phyloP scores from a whole-genome alignment of 106 monocot species.

The Dendrobium chrysotoxum region DNA sequence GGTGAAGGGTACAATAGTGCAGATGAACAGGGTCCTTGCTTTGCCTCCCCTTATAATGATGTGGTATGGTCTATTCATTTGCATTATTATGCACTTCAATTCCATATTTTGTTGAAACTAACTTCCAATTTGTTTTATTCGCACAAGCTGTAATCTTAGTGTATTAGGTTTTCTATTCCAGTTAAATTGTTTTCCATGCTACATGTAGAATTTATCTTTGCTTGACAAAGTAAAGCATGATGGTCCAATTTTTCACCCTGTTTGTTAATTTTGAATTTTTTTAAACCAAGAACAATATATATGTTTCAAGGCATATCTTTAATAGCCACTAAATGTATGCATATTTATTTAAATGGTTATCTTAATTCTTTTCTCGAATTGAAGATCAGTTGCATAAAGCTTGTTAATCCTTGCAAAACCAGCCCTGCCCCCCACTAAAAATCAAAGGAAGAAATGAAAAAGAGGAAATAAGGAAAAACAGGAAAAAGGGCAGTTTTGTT shows the following conservation, averaged over 20 bases:
- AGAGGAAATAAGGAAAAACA: too few relatives aligned
- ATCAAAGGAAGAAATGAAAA: neutral
- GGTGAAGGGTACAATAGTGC: slow-evolving; percentile 96
- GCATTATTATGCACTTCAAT: neutral
- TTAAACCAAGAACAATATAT: neutral
- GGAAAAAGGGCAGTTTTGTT: too few relatives aligned
- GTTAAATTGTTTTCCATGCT: neutral
- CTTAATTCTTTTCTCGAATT: neutral
- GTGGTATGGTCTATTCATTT: slow-evolving; percentile 34
- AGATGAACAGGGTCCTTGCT: slow-evolving; percentile 83
- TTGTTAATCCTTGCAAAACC: neutral
- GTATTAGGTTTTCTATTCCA: neutral
- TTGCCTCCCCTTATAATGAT: slow-evolving; percentile 66
- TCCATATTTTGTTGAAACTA: neutral
- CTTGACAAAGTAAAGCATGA: neutral
- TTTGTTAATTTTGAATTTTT: neutral
- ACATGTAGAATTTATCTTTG: neutral
- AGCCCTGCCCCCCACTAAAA: neutral
- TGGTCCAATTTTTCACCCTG: neutral
- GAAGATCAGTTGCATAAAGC: neutral
- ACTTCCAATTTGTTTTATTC: neutral
- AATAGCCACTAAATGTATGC: neutral
- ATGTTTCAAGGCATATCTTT: neutral
- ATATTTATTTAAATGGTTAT: neutral
- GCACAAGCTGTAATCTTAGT: neutral